Evolutionary conservation across 805 yeast species (phyloP).

Genomic region (Starmerella riodocensis): DNA sequence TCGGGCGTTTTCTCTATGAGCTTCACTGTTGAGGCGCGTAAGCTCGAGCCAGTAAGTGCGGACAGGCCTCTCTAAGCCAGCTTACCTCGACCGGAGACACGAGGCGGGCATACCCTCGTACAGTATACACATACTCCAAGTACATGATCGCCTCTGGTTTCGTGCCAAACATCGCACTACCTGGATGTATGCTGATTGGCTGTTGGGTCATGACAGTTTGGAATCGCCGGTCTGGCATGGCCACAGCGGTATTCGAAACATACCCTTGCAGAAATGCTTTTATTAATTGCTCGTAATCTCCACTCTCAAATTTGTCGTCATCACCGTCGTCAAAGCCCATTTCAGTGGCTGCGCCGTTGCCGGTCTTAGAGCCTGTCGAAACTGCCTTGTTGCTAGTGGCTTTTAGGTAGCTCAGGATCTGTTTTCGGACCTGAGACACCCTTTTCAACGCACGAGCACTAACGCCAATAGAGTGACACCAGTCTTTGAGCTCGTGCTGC

Average conservation of each 20-base stretch:
- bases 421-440: slow-evolving; percentile 61
- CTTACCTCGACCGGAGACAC: slow-evolving; percentile 69
- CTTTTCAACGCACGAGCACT: slow-evolving; percentile 70
- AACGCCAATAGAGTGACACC: slow-evolving; percentile 73
- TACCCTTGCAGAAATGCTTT: slow-evolving; percentile 76
- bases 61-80: slow-evolving; percentile 42
- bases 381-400: not conserved
- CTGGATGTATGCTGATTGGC: slow-evolving; percentile 77
- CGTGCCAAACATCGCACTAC: slow-evolving; percentile 73
- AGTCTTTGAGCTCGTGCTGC: slow-evolving; percentile 48
- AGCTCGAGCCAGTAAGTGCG: slow-evolving; percentile 18
- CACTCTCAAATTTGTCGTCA: slow-evolving; percentile 1
- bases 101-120: slow-evolving; percentile 81
- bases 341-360: slow-evolving; percentile 21
- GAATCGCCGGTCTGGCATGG: slow-evolving; percentile 87
- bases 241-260: slow-evolving; percentile 80
- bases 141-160: slow-evolving; percentile 81
- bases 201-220: slow-evolving; percentile 71
- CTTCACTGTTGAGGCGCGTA: not conserved
- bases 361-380: slow-evolving; percentile 26
- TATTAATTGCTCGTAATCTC: slow-evolving; percentile 47
- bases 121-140: slow-evolving; percentile 83
- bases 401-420: slow-evolving; percentile 51
- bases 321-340: slow-evolving; percentile 1
- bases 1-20: too few species aligned